Percentiles rank a stretch among this genome's conserved stretches.
Conservation (phyloP, 768 basidiomycete genomes). For the Suillus fuscotomentosus region DNA sequence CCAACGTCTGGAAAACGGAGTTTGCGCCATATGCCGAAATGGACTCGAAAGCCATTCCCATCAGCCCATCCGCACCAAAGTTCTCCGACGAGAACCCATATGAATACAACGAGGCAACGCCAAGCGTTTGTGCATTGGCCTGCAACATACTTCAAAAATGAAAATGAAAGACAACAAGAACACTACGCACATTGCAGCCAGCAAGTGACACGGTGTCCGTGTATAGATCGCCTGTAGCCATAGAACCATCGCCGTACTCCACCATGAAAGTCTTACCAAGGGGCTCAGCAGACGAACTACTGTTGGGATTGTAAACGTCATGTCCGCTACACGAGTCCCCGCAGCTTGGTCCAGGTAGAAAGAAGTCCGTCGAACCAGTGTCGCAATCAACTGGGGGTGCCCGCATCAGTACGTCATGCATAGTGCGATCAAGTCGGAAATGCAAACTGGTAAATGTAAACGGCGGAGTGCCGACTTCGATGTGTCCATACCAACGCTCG, state of each 20-base stretch:
- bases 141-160: conserved; percentile 17
- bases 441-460: conserved; percentile 19
- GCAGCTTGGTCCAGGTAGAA: conserved; percentile 30
- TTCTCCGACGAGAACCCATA: conserved; percentile 8
- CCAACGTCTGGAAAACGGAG: conserved; percentile 44
- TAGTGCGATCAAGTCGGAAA: not conserved
- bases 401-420: not conserved
- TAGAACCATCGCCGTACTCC: conserved; percentile 43
- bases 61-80: conserved; percentile 29
- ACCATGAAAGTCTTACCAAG: conserved; percentile 30
- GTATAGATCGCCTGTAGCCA: conserved; percentile 38
- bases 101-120: conserved; percentile 21
- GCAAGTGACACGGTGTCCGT: conserved; percentile 38
- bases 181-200: conserved; percentile 23
- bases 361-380: conserved; percentile 34
- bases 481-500: conserved; percentile 22
- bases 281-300: conserved; percentile 29
- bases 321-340: conserved; percentile 32
- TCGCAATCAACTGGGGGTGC: conserved; percentile 29
- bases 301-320: conserved; percentile 33
- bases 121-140: conserved; percentile 22
- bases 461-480: conserved; percentile 23
- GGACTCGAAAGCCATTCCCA: conserved; percentile 43
- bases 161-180: conserved; percentile 5
- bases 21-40: conserved; percentile 34